These are phyloP conservation scores for Volvox africanus DNA, from an alignment of 139 green algal genomes.

Conservation along the genomic window DNA sequence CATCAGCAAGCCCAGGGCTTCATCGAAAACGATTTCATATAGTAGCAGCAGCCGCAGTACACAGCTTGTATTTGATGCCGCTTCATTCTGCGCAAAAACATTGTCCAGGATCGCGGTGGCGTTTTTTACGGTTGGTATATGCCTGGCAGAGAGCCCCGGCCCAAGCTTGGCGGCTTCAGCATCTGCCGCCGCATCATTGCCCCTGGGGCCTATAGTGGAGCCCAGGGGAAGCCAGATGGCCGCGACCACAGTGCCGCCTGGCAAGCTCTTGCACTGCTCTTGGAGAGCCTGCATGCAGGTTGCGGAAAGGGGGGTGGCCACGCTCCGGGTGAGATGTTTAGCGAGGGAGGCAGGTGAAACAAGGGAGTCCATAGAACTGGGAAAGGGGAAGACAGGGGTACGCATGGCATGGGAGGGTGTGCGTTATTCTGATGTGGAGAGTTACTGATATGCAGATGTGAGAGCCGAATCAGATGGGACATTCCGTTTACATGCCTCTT, in stretches of 20 bases:
- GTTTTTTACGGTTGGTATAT: neutral
- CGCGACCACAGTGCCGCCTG: neutral
- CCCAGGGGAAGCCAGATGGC: conserved; percentile 14
- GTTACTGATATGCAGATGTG: no score
- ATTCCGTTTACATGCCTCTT: neutral
- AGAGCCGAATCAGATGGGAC: no score
- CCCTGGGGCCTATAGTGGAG: neutral
- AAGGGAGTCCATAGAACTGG: neutral
- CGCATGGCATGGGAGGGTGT: neutral
- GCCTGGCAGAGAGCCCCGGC: neutral
- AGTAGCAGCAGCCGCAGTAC: neutral
- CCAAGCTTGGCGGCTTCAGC: no score
- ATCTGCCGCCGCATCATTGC: no score
- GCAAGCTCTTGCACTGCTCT: neutral
- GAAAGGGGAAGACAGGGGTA: neutral
- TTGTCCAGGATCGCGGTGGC: neutral
- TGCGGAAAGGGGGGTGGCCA: neutral
- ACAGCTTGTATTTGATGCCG: neutral
- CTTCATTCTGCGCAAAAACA: neutral
- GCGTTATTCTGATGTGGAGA: no score
- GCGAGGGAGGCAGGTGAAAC: no score
- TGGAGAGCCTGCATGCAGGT: neutral
- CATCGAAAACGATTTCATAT: neutral
- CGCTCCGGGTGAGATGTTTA: no score
- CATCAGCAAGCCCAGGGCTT: conserved; percentile 2